These are phyloP conservation scores for Aureobasidium sp. DNA, from an alignment of 2,329 filamentous ascomycete genomes.

Conservation along the genomic window DNA sequence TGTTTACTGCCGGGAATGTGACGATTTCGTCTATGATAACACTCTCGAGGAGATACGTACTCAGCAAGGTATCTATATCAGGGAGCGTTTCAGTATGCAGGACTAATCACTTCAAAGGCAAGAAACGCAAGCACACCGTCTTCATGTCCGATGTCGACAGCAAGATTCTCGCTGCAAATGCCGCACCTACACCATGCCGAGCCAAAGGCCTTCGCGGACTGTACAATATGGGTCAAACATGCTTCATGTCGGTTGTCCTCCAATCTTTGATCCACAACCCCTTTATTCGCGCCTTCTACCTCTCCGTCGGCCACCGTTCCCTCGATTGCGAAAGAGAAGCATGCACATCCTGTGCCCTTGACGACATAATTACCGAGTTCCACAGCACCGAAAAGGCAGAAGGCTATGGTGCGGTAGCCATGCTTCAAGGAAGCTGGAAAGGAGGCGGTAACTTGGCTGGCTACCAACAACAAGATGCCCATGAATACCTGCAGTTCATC, in stretches of 20 bases:
- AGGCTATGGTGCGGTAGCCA: conserved; percentile 82
- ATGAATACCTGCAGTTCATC: conserved; percentile 94
- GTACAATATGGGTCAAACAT: conserved; percentile 97
- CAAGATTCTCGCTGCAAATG: conserved; percentile 71
- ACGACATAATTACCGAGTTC: conserved; percentile 58
- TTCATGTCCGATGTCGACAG: conserved; percentile 58
- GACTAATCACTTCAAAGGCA: conserved; percentile 26
- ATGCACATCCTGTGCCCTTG: conserved; percentile 55
- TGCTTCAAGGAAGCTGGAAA: conserved; percentile 85
- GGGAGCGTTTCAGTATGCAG: conserved; percentile 24
- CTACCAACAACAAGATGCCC: conserved; percentile 92
- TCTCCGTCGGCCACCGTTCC: conserved; percentile 79
- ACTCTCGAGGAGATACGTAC: conserved; percentile 69
- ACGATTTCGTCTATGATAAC: conserved; percentile 77
- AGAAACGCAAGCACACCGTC: conserved; percentile 57
- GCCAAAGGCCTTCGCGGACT: conserved; percentile 84
- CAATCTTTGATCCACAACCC: conserved; percentile 93
- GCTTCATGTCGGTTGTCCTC: conserved; percentile 94
- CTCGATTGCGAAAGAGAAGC: conserved; percentile 58
- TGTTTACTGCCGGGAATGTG: conserved; percentile 73
- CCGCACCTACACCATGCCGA: conserved; percentile 70
- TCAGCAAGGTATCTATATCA: conserved; percentile 51
- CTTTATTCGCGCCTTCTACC: conserved; percentile 82
- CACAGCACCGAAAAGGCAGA: conserved; percentile 71
- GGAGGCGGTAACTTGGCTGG: conserved; percentile 63